A percentile compares a stretch with the other conserved stretches of the same genome.
Conservation (phyloP, 768 basidiomycete species). For the Clavaria fumosa region DNA sequence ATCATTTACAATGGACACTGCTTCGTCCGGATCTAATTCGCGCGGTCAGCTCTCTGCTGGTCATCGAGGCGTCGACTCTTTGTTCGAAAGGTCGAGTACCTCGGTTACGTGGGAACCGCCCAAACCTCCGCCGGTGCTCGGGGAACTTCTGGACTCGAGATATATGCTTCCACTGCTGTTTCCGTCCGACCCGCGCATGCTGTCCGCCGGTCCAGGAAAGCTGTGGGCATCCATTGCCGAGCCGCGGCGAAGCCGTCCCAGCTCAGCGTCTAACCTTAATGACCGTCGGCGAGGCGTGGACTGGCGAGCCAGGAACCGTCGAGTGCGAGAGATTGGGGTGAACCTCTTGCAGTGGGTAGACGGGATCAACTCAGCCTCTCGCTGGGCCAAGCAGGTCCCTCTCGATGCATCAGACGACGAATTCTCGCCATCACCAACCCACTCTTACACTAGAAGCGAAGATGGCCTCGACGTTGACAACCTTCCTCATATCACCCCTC, state of each 20-base stretch:
- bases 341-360: conserved; percentile 58
- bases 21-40: too few species aligned
- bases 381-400: conserved; percentile 38
- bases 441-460: conserved; percentile 19
- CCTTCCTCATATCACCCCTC: conserved; percentile 31
- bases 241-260: conserved; percentile 8
- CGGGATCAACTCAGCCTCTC: conserved; percentile 40
- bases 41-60: too few species aligned
- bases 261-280: conserved; percentile 14
- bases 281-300: conserved; percentile 29
- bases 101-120: conserved; percentile 65
- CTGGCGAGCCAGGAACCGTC: conserved; percentile 46
- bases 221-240: conserved; percentile 22
- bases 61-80: too few species aligned
- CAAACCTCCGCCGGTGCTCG: conserved; percentile 64
- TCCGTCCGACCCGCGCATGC: conserved; percentile 64
- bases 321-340: conserved; percentile 44
- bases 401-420: conserved; percentile 24
- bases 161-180: conserved; percentile 84
- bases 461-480: conserved; percentile 24
- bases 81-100: conserved; percentile 58
- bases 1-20: conserved; percentile 32
- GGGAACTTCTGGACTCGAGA: conserved; percentile 84
- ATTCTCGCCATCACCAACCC: conserved; percentile 16
- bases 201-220: conserved; percentile 52